Evolutionary conservation across 768 basidiomycete species (phyloP).

Genomic region (Boletus insuetus): DNA sequence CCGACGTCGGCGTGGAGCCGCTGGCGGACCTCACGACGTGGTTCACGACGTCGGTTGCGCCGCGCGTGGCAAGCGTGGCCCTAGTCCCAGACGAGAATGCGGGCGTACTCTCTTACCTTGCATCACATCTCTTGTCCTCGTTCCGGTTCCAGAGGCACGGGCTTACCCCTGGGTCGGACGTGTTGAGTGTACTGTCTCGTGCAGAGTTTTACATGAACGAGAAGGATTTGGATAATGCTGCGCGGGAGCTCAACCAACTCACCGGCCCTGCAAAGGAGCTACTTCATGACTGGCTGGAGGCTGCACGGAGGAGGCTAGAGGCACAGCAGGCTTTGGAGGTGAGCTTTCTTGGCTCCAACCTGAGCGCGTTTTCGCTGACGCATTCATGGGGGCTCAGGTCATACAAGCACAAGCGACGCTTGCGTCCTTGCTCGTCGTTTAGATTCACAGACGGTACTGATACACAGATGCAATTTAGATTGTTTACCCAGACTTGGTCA

Average conservation of each 20-base stretch:
- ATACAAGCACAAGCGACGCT: conserved; percentile 83
- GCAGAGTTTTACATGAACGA: conserved; percentile 88
- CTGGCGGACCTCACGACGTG: conserved; percentile 88
- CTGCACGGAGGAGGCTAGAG: conserved; percentile 83
- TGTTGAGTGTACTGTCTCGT: conserved; percentile 80
- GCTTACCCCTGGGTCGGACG: conserved; percentile 69
- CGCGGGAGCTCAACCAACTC: conserved; percentile 90
- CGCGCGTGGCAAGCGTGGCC: conserved; percentile 83
- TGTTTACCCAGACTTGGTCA: conserved; percentile 6
- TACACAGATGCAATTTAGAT: conserved; percentile 23
- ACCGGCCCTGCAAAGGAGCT: conserved; percentile 75
- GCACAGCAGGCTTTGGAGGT: conserved; percentile 92
- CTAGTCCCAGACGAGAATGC: conserved; percentile 90
- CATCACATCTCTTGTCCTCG: conserved; percentile 71
- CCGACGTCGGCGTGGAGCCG: conserved; percentile 82
- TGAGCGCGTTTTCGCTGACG: conserved; percentile 10
- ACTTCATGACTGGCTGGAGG: conserved; percentile 85
- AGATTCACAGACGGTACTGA: conserved; percentile 27
- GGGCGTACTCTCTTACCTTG: conserved; percentile 82
- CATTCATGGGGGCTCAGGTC: conserved; percentile 44
- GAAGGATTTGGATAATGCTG: conserved; percentile 81
- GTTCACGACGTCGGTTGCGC: conserved; percentile 82
- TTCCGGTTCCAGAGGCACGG: conserved; percentile 82
- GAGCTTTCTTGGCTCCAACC: neutral
- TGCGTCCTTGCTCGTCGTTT: conserved; percentile 73